phyloP scores from a whole-genome alignment of 805 yeast species.

The Candida insectalens region DNA sequence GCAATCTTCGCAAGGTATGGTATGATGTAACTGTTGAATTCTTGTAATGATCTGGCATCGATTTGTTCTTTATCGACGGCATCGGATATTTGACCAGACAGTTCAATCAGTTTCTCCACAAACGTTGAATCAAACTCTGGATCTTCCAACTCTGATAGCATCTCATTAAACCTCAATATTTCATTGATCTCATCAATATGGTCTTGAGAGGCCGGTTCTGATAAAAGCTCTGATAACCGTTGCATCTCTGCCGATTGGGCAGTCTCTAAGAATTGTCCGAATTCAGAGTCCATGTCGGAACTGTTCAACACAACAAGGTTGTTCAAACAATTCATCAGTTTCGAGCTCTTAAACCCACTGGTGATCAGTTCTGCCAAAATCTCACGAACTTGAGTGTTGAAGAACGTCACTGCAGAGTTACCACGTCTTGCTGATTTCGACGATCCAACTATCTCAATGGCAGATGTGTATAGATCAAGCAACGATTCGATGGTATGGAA shows the following conservation, averaged over 20 bases:
- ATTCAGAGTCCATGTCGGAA: slow-evolving; percentile 17
- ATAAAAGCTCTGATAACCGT: background rate
- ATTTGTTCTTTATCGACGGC: slow-evolving; percentile 4
- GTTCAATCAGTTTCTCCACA: background rate
- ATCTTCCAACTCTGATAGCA: background rate
- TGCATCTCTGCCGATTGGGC: background rate
- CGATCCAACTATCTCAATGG: slow-evolving; percentile 44
- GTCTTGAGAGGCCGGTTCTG: slow-evolving; percentile 4
- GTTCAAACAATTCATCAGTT: slow-evolving; percentile 58
- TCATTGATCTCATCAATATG: slow-evolving; percentile 2
- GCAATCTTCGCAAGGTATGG: slow-evolving; percentile 19
- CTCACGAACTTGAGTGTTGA: slow-evolving; percentile 14
- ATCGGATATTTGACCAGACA: background rate
- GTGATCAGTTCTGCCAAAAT: slow-evolving; percentile 31
- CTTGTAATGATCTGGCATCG: slow-evolving; percentile 8
- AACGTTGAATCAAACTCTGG: background rate
- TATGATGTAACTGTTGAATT: slow-evolving; percentile 12
- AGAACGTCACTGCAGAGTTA: slow-evolving; percentile 9
- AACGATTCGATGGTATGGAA: slow-evolving; percentile 60
- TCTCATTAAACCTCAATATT: background rate
- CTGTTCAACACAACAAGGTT: slow-evolving; percentile 39
- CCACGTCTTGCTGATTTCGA: slow-evolving; percentile 1
- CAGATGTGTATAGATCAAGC: slow-evolving; percentile 68
- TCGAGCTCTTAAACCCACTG: slow-evolving; percentile 39
- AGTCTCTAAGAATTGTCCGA: slow-evolving; percentile 5